These are phyloP conservation scores for Balakata baccata DNA, from an alignment of 345 rosid species.

Conservation along the genomic window DNA sequence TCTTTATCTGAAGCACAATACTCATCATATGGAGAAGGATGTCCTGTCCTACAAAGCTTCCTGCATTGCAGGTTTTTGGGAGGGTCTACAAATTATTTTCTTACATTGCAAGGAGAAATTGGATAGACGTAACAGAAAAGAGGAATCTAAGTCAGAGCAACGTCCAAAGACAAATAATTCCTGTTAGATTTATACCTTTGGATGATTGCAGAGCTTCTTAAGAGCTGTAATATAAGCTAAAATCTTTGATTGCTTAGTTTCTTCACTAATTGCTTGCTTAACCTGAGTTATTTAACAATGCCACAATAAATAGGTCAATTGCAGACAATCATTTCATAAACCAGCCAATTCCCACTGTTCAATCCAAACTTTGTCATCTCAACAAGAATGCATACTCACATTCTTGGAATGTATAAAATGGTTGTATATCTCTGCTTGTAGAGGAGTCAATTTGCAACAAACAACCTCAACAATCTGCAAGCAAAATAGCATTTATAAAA, in stretches of 20 bases:
- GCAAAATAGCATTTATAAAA: slow-evolving; percentile 5
- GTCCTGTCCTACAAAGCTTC: not conserved
- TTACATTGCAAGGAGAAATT: not conserved
- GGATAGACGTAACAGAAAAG: not conserved
- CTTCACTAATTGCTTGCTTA: slow-evolving; percentile 72
- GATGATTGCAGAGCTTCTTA: slow-evolving; percentile 99
- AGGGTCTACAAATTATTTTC: not conserved
- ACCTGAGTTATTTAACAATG: slow-evolving; percentile 49
- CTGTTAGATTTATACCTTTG: slow-evolving; percentile 54
- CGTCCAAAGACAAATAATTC: not conserved
- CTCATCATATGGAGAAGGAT: not conserved
- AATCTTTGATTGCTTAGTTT: slow-evolving; percentile 79
- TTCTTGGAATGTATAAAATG: slow-evolving; percentile 97
- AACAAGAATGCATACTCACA: slow-evolving; percentile 43
- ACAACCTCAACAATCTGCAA: slow-evolving; percentile 95
- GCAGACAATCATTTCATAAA: not conserved
- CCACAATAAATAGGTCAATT: slow-evolving; percentile 2
- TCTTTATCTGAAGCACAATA: not conserved
- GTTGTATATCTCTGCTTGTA: slow-evolving; percentile 77
- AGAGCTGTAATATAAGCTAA: slow-evolving; percentile 97
- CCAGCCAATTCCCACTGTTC: not conserved
- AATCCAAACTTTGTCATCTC: not conserved
- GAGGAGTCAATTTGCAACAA: slow-evolving; percentile 94
- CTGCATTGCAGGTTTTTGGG: not conserved
- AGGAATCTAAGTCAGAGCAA: not conserved